A percentile compares a stretch with the other conserved stretches of the same genome.
Conservation (phyloP, 2,329 filamentous ascomycete genomes). For the Hypoxylon sp. region DNA sequence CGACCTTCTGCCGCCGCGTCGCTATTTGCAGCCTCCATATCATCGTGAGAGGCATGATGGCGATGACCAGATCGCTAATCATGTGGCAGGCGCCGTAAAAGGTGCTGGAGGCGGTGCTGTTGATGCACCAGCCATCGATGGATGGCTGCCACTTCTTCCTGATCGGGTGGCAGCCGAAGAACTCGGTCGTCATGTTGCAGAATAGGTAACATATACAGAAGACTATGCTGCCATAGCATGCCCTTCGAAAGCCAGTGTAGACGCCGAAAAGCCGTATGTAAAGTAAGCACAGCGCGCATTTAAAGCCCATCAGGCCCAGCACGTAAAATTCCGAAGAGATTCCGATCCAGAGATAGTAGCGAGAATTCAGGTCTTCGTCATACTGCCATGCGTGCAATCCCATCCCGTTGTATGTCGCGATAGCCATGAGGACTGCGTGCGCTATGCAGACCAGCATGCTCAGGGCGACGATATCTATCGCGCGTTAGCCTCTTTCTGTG, state of each 20-base stretch:
- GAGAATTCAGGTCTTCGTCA: constrained; percentile 32
- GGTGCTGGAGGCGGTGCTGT: constrained; percentile 22
- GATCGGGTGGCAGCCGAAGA: constrained; percentile 38
- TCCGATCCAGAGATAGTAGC: constrained; percentile 38
- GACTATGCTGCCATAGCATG: constrained; percentile 36
- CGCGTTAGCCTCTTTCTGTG: neutral
- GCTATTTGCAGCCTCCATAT: constrained; percentile 36
- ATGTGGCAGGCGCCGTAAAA: constrained; percentile 38
- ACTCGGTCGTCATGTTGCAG: constrained; percentile 59
- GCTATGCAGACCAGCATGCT: constrained; percentile 32
- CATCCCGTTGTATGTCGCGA: constrained; percentile 39
- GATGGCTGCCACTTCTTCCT: constrained; percentile 36
- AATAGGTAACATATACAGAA: constrained; percentile 63
- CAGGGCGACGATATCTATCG: constrained; percentile 31
- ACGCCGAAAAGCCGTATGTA: constrained; percentile 39
- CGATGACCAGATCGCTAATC: constrained; percentile 36
- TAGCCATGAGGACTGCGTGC: constrained; percentile 37
- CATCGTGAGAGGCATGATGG: constrained; percentile 37
- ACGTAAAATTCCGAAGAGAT: constrained; percentile 39
- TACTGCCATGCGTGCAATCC: constrained; percentile 39
- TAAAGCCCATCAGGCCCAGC: constrained; percentile 35
- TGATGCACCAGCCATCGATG: constrained; percentile 33
- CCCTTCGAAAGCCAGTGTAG: constrained; percentile 28
- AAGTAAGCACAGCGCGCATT: constrained; percentile 32
- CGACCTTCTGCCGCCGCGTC: constrained; percentile 32